Evolutionary conservation across 306 rosid genomes (phyloP).

Genomic region (Cotoneaster glaucophyllus): DNA sequence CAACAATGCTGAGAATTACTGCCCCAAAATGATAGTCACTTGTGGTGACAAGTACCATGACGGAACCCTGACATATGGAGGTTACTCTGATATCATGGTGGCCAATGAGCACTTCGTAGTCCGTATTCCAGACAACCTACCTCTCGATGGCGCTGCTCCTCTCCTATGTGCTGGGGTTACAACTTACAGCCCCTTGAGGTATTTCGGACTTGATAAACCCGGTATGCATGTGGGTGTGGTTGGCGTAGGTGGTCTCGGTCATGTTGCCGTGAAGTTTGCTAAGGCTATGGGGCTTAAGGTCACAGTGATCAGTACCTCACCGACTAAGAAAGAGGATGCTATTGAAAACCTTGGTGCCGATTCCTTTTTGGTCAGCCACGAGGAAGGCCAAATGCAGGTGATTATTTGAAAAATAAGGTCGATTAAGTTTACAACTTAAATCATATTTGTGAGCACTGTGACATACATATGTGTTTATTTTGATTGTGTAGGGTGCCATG

Average conservation of each 20-base stretch:
- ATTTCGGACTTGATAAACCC: neutral
- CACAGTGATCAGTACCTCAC: neutral
- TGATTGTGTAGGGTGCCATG: slow-evolving; percentile 18
- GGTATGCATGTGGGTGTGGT: neutral
- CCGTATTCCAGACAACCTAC: neutral
- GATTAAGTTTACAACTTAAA: neutral
- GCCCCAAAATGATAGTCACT: neutral
- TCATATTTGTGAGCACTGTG: too few relatives aligned
- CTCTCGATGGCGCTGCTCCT: neutral
- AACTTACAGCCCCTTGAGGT: neutral
- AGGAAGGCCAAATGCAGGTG: slow-evolving; percentile 1
- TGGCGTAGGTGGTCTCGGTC: neutral
- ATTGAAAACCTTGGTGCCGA: neutral
- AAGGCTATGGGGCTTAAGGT: neutral
- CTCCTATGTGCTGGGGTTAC: neutral
- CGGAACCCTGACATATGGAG: neutral
- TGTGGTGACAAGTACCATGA: neutral
- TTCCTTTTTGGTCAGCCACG: slow-evolving; percentile 4
- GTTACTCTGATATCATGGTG: neutral
- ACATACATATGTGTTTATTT: neutral
- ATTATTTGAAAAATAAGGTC: neutral
- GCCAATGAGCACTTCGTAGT: neutral
- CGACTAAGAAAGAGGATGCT: neutral
- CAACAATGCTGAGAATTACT: neutral
- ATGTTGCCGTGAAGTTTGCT: neutral